A percentile compares a stretch with the other conserved stretches of the same genome.
Evolutionary conservation across 371 early-diverging fungal genomes (phyloP).

Genomic region (Mortierella sp.): DNA sequence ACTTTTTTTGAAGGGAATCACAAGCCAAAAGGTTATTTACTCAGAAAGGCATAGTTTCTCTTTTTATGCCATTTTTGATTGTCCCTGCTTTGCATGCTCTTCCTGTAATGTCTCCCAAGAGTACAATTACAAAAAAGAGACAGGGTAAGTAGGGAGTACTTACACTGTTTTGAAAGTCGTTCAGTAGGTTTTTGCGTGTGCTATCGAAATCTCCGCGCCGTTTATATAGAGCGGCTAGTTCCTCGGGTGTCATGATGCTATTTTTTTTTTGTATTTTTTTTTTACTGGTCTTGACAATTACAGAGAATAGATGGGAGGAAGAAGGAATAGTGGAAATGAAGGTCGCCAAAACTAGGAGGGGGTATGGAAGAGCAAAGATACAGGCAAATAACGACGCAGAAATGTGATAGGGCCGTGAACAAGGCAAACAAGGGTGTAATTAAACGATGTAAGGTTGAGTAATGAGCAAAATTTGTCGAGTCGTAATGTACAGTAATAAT

Average conservation of each 20-base stretch:
- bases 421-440: background rate
- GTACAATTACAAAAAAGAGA: background rate
- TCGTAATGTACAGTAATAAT: background rate
- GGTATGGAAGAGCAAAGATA: background rate
- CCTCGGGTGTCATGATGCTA: constrained; percentile 47
- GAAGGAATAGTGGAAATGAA: background rate
- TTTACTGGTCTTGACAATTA: background rate
- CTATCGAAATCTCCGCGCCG: constrained; percentile 54
- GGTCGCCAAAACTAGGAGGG: background rate
- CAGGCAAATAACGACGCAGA: background rate
- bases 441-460: background rate
- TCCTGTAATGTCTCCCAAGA: background rate
- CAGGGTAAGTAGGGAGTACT: background rate
- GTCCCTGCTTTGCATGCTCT: too few relatives aligned
- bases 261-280: background rate
- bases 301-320: background rate
- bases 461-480: background rate
- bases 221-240: constrained; percentile 51
- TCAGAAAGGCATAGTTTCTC: background rate
- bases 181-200: constrained; percentile 48
- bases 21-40: background rate
- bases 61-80: background rate
- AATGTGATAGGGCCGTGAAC: background rate
- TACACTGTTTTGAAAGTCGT: constrained; percentile 55
- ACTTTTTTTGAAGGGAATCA: constrained; percentile 8